phyloP scores from a whole-genome alignment of 352 stramenopile genomes.

The Pythium chondricola region DNA sequence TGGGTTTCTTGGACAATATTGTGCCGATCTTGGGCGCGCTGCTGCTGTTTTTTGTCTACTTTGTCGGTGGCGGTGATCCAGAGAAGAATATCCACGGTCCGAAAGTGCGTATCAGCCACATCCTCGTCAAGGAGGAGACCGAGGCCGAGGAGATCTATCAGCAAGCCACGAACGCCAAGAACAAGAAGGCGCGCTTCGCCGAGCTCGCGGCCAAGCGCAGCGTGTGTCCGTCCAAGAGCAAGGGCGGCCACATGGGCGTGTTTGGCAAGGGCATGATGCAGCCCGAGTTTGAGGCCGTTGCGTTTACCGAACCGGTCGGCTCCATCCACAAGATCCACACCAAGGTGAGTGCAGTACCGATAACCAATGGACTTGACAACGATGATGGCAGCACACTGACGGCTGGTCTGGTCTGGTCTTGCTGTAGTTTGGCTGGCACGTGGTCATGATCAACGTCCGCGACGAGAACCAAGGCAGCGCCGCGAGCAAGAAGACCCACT shows the following conservation, averaged over 20 bases:
- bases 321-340: conserved; percentile 57
- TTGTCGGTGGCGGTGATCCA: conserved; percentile 6
- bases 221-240: conserved; percentile 52
- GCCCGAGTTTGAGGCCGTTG: conserved; percentile 62
- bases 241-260: conserved; percentile 55
- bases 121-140: conserved; percentile 49
- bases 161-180: conserved; percentile 42
- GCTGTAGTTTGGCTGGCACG: conserved; percentile 77
- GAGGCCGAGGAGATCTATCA: conserved; percentile 48
- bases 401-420: too few relatives aligned
- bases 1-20: conserved; percentile 21
- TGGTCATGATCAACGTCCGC: conserved; percentile 65
- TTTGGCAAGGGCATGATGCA: conserved; percentile 75
- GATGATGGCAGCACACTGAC: too few relatives aligned
- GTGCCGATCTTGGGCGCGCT: conserved; percentile 9
- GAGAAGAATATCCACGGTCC: conserved; percentile 18
- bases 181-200: conserved; percentile 49
- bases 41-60: conserved; percentile 16
- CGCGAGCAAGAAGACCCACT: conserved; percentile 23
- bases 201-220: conserved; percentile 46
- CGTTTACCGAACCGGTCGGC: conserved; percentile 50
- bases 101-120: conserved; percentile 51
- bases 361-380: too few relatives aligned
- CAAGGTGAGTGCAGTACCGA: conserved; percentile 23
- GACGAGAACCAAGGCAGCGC: conserved; percentile 34